Evolutionary conservation across 768 basidiomycete species (phyloP), one percentile per base, ranked within the genome.

Genomic region (Amanita jacksonii): DNA sequence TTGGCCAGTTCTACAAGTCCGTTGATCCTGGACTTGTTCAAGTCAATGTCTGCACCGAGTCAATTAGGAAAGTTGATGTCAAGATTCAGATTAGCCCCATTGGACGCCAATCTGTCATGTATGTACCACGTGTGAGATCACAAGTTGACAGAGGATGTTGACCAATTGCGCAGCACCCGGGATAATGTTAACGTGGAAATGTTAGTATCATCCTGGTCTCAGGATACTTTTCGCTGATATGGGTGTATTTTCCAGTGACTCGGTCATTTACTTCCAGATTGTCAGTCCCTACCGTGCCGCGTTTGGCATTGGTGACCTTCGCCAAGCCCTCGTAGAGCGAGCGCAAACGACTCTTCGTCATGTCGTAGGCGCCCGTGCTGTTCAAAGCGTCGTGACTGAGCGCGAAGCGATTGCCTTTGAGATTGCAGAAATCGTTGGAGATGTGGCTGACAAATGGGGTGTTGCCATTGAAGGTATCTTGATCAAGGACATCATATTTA

Each of bases 141-240:
- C 20, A 28, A 28, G 27, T 23, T 35, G n/a, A 0, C 3, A 40
- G 15, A 24, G n/a, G 13, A 31, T 34, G 24, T 41, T 34, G 6
- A 46, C 35, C 38, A 41, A 38, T 15, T 18, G n/a, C 7, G 22
- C 27, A 75, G 72, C 63, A 96, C 93, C 28, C 81, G 89, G 46
- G 92, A 96, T 69, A 96, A 96, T 56, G 93, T 96, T 60, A 91
- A 90, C 52, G 88, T 93, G 49, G 86, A 90, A 55, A 89, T 92
- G 85, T 85, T 57, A 34, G 79, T 68, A 33, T n/a, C 36, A 24
- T 44, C 42, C 20, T 22, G 4, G 27, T 6, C 19, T 53, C 43
- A 46, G 18, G 25, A 31, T 39, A 19, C 34, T 19, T 49, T 24
- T 20, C 35, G 25, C 36, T 41, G n/a, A n/a, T n/a, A n/a, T 51